Evolutionary conservation across 2,329 filamentous ascomycete species (phyloP).

Genomic region (Fusarium praegraminearum): DNA sequence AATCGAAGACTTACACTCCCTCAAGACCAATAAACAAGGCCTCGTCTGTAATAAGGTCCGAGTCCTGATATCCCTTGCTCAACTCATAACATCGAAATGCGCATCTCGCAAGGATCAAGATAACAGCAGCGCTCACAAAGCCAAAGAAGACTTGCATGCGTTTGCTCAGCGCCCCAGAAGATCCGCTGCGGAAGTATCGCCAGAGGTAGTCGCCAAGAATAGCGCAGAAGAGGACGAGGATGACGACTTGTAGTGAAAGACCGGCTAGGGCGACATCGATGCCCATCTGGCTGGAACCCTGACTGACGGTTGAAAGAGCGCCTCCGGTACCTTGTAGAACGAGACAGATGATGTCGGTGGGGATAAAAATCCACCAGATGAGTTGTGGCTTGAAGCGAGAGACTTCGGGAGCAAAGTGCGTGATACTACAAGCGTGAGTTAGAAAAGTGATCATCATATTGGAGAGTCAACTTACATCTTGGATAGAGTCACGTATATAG

Average conservation of each 20-base stretch:
- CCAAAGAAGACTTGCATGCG: constrained; percentile 60
- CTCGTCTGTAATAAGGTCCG: constrained; percentile 64
- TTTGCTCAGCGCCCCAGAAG: constrained; percentile 28
- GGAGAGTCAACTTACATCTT: constrained; percentile 48
- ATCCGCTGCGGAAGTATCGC: constrained; percentile 51
- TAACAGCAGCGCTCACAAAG: constrained; percentile 65
- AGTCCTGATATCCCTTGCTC: constrained; percentile 68
- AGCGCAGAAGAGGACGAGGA: constrained; percentile 64
- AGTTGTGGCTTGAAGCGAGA: constrained; percentile 57
- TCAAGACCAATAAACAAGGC: constrained; percentile 66
- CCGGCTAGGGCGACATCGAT: constrained; percentile 59
- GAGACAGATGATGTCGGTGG: constrained; percentile 66
- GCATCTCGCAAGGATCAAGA: constrained; percentile 71
- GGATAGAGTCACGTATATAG: constrained; percentile 72
- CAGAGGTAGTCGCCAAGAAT: constrained; percentile 62
- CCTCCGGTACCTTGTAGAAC: constrained; percentile 68
- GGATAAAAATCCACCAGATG: constrained; percentile 62
- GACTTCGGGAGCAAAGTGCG: constrained; percentile 54
- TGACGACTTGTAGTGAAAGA: constrained; percentile 68
- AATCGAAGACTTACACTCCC: constrained; percentile 55
- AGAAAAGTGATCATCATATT: background rate
- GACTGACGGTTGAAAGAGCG: constrained; percentile 60
- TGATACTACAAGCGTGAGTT: constrained; percentile 48
- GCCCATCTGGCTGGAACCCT: constrained; percentile 59
- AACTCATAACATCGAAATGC: constrained; percentile 74